Evolutionary conservation across 2,329 filamentous ascomycete genomes (phyloP), one percentile per base, ranked within the genome.

Genomic region (Ceratocystiopsis sp.): DNA sequence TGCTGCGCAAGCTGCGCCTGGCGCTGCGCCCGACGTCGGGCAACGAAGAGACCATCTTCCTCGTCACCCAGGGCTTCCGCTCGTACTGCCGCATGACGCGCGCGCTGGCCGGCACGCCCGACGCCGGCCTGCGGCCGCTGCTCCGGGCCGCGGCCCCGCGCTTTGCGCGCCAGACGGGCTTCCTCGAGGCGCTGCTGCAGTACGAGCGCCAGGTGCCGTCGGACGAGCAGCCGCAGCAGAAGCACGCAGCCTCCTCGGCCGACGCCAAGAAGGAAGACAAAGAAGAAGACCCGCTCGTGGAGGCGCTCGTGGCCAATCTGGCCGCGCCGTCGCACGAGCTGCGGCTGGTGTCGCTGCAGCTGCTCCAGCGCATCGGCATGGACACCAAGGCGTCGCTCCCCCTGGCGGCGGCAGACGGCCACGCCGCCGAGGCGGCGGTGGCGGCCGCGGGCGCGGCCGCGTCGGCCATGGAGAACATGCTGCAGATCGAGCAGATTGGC

Each of bases 401-500:
- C 25, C 6, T 29, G 7, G 10, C 25, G 25, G 25, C 25, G 25
- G 25, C 25, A 8, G 25, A 8, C 25, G 25, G 10, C 25, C 6
- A 29, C 2, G 4, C 25, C 7, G 25, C 25, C 6, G 25, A 29
- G 25, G 25, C 25, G 25, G 25, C 25, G 10, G 25, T 29, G 25
- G 25, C 6, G 25, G 25, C 25, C 2, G 25, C 25, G 25, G 25
- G 7, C 5, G 25, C 25, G 25, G 25, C 25, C 6, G 25, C 25
- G 25, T 57, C 73, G 29, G 62, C 67, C 8, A 59, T 83, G 19
- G 62, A 65, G 8, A 68, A 76, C 8, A 89, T 93, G 61, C 68
- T 87, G 15, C 72, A 84, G 48, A 76, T 87, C 15, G 87, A 96
- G 57, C 73, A 85, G 48, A 84, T 79, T 7, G 78, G 84, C 0